A percentile compares a stretch with the other conserved stretches of the same genome.
Conservation (phyloP, 768 basidiomycete genomes). For the Tylopilus subfusipes region DNA sequence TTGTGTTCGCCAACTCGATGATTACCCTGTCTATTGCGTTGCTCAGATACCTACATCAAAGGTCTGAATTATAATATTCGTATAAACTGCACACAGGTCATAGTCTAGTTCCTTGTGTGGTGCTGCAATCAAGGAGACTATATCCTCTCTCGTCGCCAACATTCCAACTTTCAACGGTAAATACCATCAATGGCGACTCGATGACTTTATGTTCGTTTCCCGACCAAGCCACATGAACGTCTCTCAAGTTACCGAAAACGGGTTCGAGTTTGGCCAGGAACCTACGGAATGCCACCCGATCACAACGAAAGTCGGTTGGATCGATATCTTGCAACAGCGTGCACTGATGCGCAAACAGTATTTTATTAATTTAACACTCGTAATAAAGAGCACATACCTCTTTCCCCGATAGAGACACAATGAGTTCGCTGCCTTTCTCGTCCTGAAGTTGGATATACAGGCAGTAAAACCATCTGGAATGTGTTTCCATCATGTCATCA, state of each 20-base stretch:
- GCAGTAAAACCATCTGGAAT: constrained; percentile 45
- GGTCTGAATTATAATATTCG: not conserved
- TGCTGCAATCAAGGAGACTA: constrained; percentile 20
- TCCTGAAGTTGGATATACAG: constrained; percentile 54
- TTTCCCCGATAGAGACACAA: constrained; percentile 48
- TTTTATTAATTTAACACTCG: not conserved
- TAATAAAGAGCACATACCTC: constrained; percentile 31
- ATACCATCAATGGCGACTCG: constrained; percentile 26
- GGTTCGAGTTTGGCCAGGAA: constrained; percentile 43
- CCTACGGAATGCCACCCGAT: constrained; percentile 34
- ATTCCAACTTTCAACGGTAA: constrained; percentile 32
- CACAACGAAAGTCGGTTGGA: constrained; percentile 41
- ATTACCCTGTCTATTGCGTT: not conserved
- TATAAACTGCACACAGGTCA: not conserved
- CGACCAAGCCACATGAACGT: constrained; percentile 36
- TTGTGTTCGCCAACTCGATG: not conserved
- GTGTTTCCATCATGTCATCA: constrained; percentile 49
- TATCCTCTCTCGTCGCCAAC: constrained; percentile 18
- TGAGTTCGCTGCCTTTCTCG: constrained; percentile 38
- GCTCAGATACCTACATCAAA: not conserved
- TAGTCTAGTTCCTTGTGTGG: not conserved
- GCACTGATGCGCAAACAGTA: constrained; percentile 32
- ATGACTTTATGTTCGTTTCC: constrained; percentile 17
- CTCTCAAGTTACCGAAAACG: constrained; percentile 45
- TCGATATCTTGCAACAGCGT: constrained; percentile 43